Conservation (phyloP, 306 rosid species). For the Fragaria ananassa region DNA sequence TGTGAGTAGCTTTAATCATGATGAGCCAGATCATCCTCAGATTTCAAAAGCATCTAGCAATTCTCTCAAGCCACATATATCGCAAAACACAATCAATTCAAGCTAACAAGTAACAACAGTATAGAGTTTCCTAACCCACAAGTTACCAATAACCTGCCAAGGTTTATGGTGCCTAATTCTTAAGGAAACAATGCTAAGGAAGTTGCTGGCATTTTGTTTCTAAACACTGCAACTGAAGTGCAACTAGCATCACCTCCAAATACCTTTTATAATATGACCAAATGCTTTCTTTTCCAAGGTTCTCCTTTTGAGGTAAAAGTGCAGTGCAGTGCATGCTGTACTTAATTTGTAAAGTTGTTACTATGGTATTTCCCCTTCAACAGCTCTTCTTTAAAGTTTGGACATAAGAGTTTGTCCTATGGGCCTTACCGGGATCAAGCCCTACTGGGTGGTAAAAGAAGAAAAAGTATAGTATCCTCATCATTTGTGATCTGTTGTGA, state of each 20-base stretch:
- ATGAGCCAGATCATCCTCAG: not conserved
- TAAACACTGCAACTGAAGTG: not conserved
- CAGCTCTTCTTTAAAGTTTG: not conserved
- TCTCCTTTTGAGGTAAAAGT: not conserved
- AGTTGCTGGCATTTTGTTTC: not conserved
- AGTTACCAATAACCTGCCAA: not conserved
- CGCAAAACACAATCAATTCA: not conserved
- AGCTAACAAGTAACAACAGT: not conserved
- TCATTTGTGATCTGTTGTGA: not conserved
- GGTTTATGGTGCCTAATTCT: not conserved
- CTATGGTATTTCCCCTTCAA: not conserved
- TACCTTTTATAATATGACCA: not conserved
- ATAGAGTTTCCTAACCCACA: not conserved
- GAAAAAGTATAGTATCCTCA: not conserved
- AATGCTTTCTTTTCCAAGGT: not conserved
- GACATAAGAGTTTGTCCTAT: not conserved
- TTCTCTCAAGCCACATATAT: not conserved
- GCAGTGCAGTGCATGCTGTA: not conserved
- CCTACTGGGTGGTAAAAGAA: not conserved
- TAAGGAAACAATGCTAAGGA: not conserved
- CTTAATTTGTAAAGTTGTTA: not conserved
- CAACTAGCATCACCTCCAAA: not conserved
- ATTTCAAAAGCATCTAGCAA: not conserved
- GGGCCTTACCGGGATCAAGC: not conserved
- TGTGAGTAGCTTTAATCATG: not conserved